These are phyloP conservation scores for Ambispora gerdemannii DNA, from an alignment of 192 early-diverging fungal genomes.

Conservation along the genomic window DNA sequence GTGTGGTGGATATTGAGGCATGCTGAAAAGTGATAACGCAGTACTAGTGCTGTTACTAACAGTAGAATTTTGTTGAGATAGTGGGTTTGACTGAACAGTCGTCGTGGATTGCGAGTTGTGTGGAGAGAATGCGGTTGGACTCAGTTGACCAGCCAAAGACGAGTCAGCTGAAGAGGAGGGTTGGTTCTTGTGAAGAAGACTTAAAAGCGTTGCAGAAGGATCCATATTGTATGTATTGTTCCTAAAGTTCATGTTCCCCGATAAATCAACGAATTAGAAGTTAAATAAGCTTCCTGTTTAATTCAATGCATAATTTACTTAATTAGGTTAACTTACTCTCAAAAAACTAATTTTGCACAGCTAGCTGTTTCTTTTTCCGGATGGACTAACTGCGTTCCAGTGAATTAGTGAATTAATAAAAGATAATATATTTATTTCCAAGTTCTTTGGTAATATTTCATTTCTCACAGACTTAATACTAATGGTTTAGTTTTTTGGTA, in stretches of 20 bases:
- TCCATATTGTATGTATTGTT: slow-evolving; percentile 8
- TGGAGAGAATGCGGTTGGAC: neutral
- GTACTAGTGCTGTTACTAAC: neutral
- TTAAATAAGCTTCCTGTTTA: too few relatives aligned
- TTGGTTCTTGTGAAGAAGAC: slow-evolving; percentile 24
- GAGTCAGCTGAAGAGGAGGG: slow-evolving; percentile 7
- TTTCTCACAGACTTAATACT: too few relatives aligned
- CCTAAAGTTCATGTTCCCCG: neutral
- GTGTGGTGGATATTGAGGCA: neutral
- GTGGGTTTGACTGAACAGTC: neutral
- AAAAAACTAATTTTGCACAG: too few relatives aligned
- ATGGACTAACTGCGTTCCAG: too few relatives aligned
- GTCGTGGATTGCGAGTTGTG: neutral
- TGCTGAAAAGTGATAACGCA: neutral
- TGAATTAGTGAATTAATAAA: too few relatives aligned
- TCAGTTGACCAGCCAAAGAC: neutral
- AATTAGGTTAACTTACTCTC: too few relatives aligned
- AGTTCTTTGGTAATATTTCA: too few relatives aligned
- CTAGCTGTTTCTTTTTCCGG: too few relatives aligned
- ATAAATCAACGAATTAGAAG: too few relatives aligned
- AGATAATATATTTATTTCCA: too few relatives aligned
- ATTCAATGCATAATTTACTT: too few relatives aligned
- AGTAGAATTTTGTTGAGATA: slow-evolving; percentile 6
- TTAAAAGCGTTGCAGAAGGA: slow-evolving; percentile 25
- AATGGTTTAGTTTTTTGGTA: too few relatives aligned